Evolutionary conservation across 192 early-diverging fungal species (phyloP).

Genomic region (Coemansia asiatica): DNA sequence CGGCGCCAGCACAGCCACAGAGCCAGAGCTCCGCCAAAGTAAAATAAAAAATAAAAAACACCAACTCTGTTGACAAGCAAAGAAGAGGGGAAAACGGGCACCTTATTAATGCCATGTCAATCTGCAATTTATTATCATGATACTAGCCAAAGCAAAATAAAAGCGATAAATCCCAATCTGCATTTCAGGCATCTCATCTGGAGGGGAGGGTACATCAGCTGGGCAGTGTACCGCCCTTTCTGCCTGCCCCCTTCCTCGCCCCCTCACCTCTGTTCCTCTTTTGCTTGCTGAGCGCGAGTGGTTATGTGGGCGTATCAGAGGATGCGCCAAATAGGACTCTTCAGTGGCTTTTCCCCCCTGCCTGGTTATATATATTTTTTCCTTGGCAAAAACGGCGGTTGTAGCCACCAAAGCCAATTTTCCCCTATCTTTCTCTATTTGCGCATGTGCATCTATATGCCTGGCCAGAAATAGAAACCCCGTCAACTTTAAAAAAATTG

Average conservation of each 20-base stretch:
- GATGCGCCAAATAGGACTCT: background rate
- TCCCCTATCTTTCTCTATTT: background rate
- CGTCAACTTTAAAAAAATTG: background rate
- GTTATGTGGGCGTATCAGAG: background rate
- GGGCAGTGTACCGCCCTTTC: background rate
- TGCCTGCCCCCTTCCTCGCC: too few species aligned
- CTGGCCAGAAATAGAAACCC: background rate
- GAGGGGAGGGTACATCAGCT: background rate
- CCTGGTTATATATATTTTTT: background rate
- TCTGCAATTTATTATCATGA: background rate
- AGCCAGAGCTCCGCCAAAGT: background rate
- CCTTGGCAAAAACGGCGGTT: background rate
- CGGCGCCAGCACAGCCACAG: background rate
- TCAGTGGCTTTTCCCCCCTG: background rate
- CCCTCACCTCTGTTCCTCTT: too few species aligned
- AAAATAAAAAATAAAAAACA: too few species aligned
- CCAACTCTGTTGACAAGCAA: background rate
- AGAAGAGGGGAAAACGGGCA: background rate
- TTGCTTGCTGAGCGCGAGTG: too few species aligned
- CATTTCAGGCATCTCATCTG: background rate
- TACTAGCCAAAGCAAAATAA: background rate
- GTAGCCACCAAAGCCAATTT: background rate
- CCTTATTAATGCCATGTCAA: background rate
- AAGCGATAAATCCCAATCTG: background rate
- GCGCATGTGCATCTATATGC: background rate